These are phyloP conservation scores for Buddleja alternifolia DNA, from an alignment of 257 asterid species.

Conservation along the genomic window DNA sequence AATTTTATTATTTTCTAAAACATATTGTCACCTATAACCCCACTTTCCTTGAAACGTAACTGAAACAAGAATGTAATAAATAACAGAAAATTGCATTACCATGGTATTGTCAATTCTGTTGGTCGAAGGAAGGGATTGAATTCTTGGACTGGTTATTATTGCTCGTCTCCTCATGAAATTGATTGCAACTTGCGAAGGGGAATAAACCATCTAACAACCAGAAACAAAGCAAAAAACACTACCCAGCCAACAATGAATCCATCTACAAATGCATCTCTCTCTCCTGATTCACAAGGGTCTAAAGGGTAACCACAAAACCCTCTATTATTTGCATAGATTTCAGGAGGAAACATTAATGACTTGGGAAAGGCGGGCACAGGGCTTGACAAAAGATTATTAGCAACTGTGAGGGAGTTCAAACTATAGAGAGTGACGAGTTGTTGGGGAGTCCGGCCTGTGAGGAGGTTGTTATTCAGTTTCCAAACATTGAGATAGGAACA, in stretches of 20 bases:
- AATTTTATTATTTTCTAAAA: no score
- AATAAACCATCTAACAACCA: constrained; percentile 4
- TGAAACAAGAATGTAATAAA: background rate
- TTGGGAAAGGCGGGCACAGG: no score
- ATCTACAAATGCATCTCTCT: background rate
- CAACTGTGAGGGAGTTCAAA: background rate
- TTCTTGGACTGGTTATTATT: background rate
- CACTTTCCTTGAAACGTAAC: no score
- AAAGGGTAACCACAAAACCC: no score
- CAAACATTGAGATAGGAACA: background rate
- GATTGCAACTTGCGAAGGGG: background rate
- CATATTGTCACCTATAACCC: no score
- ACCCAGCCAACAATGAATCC: constrained; percentile 13
- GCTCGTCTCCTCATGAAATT: background rate
- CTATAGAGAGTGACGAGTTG: background rate
- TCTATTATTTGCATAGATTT: no score
- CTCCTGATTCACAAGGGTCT: no score
- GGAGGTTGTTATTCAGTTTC: background rate
- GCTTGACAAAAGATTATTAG: no score
- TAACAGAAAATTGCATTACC: background rate
- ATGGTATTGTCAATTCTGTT: background rate
- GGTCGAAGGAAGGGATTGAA: background rate
- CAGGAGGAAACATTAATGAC: no score
- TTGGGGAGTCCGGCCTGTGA: background rate
- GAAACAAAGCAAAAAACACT: background rate